Percentiles rank a stretch among this genome's conserved stretches.
Conservation (phyloP, 441 rosid species). For the Populus hybrid region DNA sequence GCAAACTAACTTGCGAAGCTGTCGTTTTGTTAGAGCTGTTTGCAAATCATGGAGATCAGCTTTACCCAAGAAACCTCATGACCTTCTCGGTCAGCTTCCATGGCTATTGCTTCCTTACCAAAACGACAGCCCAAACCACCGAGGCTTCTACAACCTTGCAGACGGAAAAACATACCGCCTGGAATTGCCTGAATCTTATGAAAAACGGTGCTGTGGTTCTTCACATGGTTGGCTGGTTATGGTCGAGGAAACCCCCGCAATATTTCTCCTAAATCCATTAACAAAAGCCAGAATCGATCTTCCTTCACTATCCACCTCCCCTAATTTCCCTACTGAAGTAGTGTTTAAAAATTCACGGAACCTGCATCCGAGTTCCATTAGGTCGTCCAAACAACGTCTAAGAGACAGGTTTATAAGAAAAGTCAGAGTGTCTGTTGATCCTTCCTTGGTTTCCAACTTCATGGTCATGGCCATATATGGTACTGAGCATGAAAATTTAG, state of each 20-base stretch:
- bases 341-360: constrained; percentile 11
- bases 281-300: constrained; percentile 15
- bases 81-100: constrained; percentile 7
- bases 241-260: constrained; percentile 9
- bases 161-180: neutral
- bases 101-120: constrained; percentile 13
- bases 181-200: constrained; percentile 5
- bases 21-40: neutral
- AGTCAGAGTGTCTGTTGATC: constrained; percentile 12
- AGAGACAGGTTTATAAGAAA: constrained; percentile 11
- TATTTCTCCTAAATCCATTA: constrained; percentile 19
- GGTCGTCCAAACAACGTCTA: neutral
- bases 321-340: constrained; percentile 16
- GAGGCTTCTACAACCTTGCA: constrained; percentile 9
- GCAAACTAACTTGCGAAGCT: neutral
- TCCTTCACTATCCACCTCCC: constrained; percentile 11
- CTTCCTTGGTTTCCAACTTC: constrained; percentile 4
- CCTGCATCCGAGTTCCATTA: neutral
- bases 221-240: constrained; percentile 16
- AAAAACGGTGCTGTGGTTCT: constrained; percentile 16
- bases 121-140: neutral
- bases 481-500: constrained; percentile 3
- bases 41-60: constrained; percentile 14
- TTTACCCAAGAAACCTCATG: neutral
- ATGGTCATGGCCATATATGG: constrained; percentile 9